Evolutionary conservation across 139 green algal genomes (phyloP).

Genomic region (Micractinium conductrix): DNA sequence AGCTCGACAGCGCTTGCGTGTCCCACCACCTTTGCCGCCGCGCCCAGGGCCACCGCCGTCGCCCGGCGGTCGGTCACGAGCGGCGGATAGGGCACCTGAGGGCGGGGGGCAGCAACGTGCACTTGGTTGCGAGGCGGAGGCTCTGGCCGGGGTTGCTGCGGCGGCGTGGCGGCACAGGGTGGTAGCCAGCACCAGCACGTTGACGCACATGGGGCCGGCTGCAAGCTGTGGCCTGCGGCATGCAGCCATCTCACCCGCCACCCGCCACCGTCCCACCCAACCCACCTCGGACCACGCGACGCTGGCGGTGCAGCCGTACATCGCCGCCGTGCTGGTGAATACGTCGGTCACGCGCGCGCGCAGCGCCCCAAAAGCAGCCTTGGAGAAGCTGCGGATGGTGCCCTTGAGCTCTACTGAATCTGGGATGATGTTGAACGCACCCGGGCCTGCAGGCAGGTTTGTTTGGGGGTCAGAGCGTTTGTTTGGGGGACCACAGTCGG

Average conservation of each 20-base stretch:
- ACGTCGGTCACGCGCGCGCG: constrained; percentile 57
- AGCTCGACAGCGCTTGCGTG: constrained; percentile 16
- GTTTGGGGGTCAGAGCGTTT: no score
- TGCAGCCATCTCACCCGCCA: no score
- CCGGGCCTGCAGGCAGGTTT: constrained; percentile 57
- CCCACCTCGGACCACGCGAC: constrained; percentile 62
- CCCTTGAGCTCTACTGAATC: constrained; percentile 68
- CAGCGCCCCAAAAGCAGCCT: constrained; percentile 36
- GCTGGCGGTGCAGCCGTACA: constrained; percentile 70
- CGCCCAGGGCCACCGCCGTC: constrained; percentile 53
- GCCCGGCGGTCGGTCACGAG: constrained; percentile 72
- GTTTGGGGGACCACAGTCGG: no score
- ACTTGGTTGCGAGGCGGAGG: no score
- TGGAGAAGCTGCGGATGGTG: constrained; percentile 66
- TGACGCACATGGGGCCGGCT: no score
- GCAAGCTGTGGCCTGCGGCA: no score
- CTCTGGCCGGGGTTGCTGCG: no score
- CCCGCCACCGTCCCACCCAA: no score
- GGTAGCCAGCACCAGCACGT: no score
- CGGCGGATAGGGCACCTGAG: constrained; percentile 79
- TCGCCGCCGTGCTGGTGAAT: constrained; percentile 45
- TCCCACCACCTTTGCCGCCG: constrained; percentile 55
- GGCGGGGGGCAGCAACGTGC: no score
- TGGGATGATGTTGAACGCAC: constrained; percentile 88
- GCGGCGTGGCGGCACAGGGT: no score